These are phyloP conservation scores for Chromosphaera perkinsii DNA, from an alignment of 208 protist genomes.

Conservation along the genomic window DNA sequence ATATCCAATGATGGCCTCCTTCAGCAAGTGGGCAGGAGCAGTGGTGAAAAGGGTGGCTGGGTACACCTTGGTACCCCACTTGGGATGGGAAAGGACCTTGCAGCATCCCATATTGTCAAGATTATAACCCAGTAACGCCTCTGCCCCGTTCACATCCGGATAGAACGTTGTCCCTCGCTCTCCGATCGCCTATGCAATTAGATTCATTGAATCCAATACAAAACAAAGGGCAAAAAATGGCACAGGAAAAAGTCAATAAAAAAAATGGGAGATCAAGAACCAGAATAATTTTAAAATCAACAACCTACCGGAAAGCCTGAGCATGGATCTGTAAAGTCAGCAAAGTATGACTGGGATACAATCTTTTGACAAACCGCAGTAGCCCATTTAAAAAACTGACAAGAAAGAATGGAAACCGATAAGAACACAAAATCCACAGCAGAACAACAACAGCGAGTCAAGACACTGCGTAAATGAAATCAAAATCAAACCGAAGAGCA, in stretches of 20 bases:
- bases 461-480: too few species aligned
- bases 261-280: too few species aligned
- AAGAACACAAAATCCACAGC: too few species aligned
- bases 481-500: too few species aligned
- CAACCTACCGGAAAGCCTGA: slow-evolving; percentile 40
- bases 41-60: slow-evolving; percentile 50
- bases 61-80: slow-evolving; percentile 45
- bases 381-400: slow-evolving; percentile 45
- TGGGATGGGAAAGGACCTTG: slow-evolving; percentile 44
- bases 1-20: too few species aligned
- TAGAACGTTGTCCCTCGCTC: slow-evolving; percentile 28
- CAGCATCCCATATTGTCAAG: slow-evolving; percentile 22
- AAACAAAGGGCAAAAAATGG: not conserved
- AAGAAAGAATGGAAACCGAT: too few species aligned
- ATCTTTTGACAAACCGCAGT: slow-evolving; percentile 19
- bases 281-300: not conserved
- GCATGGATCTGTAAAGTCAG: slow-evolving; percentile 46
- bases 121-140: slow-evolving; percentile 40
- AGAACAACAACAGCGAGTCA: too few species aligned
- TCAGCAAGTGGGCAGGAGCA: slow-evolving; percentile 22
- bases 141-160: slow-evolving; percentile 33
- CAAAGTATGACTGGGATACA: slow-evolving; percentile 30
- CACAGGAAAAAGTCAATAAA: not conserved
- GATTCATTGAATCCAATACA: not conserved
- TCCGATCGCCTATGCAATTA: slow-evolving; percentile 21